Evolutionary conservation across 345 rosid species (phyloP).

Genomic region (Lumnitzera racemosa): DNA sequence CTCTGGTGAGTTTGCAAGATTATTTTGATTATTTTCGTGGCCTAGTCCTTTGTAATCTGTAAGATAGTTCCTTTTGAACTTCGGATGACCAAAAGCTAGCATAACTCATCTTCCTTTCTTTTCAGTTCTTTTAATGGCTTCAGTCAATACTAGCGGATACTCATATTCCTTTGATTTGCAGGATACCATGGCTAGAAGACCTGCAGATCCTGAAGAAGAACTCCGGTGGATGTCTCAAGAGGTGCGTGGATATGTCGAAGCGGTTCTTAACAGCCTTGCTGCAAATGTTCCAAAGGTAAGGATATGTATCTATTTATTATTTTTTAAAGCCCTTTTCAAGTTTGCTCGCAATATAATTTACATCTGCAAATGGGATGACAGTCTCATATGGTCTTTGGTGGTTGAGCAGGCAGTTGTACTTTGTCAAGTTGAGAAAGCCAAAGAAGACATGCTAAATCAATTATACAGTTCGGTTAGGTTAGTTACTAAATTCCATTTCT

Average conservation of each 20-base stretch:
- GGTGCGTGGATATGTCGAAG: conserved; percentile 96
- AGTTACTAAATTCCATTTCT: neutral
- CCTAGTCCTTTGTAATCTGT: no score
- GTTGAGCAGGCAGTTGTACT: conserved; percentile 86
- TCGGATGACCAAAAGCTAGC: neutral
- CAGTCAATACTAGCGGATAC: no score
- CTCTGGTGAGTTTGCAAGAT: conserved; percentile 55
- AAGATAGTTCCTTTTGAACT: neutral
- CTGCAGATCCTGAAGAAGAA: conserved; percentile 92
- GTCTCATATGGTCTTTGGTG: neutral
- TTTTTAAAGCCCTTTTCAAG: neutral
- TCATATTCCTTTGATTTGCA: conserved; percentile 10
- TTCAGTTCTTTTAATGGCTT: neutral
- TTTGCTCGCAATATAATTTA: neutral
- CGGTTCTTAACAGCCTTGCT: conserved; percentile 84
- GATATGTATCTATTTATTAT: neutral
- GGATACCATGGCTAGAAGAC: conserved; percentile 81
- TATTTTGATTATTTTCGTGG: neutral
- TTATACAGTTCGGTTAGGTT: conserved; percentile 87
- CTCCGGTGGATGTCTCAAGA: conserved; percentile 98
- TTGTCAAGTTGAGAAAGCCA: conserved; percentile 96
- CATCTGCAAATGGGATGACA: neutral
- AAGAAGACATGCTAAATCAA: conserved; percentile 96
- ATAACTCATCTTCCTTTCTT: neutral
- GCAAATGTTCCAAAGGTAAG: conserved; percentile 89